Percentiles rank a stretch among this genome's conserved stretches.
These are phyloP conservation scores for Aspergillus jensenii DNA, from an alignment of 2,329 filamentous ascomycete genomes.

Conservation along the genomic window DNA sequence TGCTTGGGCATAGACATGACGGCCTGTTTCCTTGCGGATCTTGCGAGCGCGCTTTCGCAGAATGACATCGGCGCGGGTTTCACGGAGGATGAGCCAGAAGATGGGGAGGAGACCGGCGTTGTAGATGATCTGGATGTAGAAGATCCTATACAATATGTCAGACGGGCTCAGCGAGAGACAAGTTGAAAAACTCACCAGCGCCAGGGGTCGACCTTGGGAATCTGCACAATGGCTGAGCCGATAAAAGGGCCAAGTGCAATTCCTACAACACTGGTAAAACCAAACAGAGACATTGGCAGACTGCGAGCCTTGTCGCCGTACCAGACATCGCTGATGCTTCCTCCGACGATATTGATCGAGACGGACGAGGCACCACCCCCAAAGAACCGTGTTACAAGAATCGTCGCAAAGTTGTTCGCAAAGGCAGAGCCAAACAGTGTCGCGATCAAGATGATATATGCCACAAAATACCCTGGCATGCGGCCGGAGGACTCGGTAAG, in stretches of 20 bases:
- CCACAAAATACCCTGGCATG: slow-evolving; percentile 44
- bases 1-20: slow-evolving; percentile 26
- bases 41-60: slow-evolving; percentile 40
- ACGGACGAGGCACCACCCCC: slow-evolving; percentile 46
- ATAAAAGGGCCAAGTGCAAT: slow-evolving; percentile 48
- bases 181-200: slow-evolving; percentile 30
- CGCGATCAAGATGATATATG: slow-evolving; percentile 43
- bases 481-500: slow-evolving; percentile 45
- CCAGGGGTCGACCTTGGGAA: slow-evolving; percentile 37
- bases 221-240: slow-evolving; percentile 40
- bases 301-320: slow-evolving; percentile 38
- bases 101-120: slow-evolving; percentile 43
- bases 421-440: slow-evolving; percentile 45
- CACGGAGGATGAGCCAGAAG: slow-evolving; percentile 42
- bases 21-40: slow-evolving; percentile 38
- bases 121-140: slow-evolving; percentile 46
- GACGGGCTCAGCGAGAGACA: not conserved
- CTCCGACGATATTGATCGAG: slow-evolving; percentile 42
- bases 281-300: slow-evolving; percentile 45
- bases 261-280: slow-evolving; percentile 45
- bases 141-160: slow-evolving; percentile 39
- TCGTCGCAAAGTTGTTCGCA: slow-evolving; percentile 46
- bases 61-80: slow-evolving; percentile 46
- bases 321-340: slow-evolving; percentile 40
- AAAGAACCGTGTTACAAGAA: slow-evolving; percentile 46